Evolutionary conservation across 2,329 filamentous ascomycete species (phyloP), one percentile per base, ranked within the genome.

Genomic region (Fusarium sarcochroum): DNA sequence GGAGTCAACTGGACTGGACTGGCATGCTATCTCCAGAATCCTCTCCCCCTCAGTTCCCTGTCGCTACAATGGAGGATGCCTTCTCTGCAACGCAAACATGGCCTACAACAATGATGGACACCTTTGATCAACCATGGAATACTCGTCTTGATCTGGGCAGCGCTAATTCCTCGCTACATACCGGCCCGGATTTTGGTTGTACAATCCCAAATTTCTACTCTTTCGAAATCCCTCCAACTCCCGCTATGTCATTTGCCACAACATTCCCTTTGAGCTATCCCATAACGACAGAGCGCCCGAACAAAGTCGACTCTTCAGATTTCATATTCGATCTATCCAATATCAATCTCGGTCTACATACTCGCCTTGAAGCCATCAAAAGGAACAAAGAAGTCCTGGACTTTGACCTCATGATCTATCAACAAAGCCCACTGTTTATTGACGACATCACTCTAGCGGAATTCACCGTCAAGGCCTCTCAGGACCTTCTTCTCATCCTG

Each of bases 331-430:
- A 32, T 1, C 11, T 55, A 0, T 58, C 54, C 5, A 55, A 15
- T 1, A 55, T 58, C 1, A 58, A 58, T 1, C 20, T 58, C 3
- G 49, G 34, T 7, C n/a, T 58, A 2, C 49, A 58, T n/a, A 5
- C 18, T 1, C 38, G 54, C 1, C n/a, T 58, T 0, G 21, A 32
- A 7, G 38, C 49, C 9, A 25, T 40, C 5, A 27, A 58, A 4
- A 17, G 3, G 4, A 15, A 13, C 18, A 37, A 23, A 1, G 1
- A 11, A 0, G 10, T 3, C 9, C 21, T 58, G 3, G 3, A 35
- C 17, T 58, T 58, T 25, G 49, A 58, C 1, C 1, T 21, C 2
- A 21, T 58, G 27, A 32, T 58, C 7, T 34, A 58, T 6, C 37
- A 18, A 2, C 25, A 58, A 0, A 38, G 54, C 2, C 54, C 54